Base-by-base conservation (phyloP, 192 early-diverging fungal genomes). In the Chytriomyces confervae region DNA sequence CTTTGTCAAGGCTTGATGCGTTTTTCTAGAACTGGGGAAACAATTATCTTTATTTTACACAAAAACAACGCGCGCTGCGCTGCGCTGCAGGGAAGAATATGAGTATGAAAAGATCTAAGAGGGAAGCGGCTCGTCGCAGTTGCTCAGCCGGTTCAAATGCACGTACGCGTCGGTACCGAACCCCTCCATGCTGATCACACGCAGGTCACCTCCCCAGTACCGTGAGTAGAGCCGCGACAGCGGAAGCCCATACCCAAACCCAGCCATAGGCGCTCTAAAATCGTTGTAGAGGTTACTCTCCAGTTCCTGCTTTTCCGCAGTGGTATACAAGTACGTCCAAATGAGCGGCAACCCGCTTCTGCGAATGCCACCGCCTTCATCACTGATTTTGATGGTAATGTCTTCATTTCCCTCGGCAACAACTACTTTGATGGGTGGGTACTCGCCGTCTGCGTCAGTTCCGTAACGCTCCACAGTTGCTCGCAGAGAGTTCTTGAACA, bases 181-280 rank as follows among this genome's bases (percentile, higher is more conserved):
- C 79, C 95, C 95, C 83, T 96, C 96, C 95, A 96, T 96, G 53
- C 92, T 94, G 61, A 95, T 94, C 47, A 96, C 86, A 79, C 93
- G 89, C 71, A 98, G 84, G 82, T 98, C 96, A 67, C 96, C 96
- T 74, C 96, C 96, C 88, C 96, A 96, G 81, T 98, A 98, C 47
- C 95, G 91, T 5, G 96, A 93, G 85, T 98, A 96, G 69, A 93
- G 72, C 72, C 93, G 84, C 53, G 91, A 93, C 51, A 96, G 90
- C 24, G 95, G 95, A 62, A 98, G 82, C 0, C 96, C 96, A 81
- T 98, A 98, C 49, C 96, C 96, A 86, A 96, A 96, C 43, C 95
- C 93, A 47, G 92, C 91, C 86, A 93, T 89, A 13, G 94, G 93
- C 10, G 94, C 92, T 60, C 8, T 20, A 11, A 51, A 18, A 29